Evolutionary conservation across 768 basidiomycete species (phyloP), one percentile per base, ranked within the genome.

Genomic region (Lactarius sanguifluus): DNA sequence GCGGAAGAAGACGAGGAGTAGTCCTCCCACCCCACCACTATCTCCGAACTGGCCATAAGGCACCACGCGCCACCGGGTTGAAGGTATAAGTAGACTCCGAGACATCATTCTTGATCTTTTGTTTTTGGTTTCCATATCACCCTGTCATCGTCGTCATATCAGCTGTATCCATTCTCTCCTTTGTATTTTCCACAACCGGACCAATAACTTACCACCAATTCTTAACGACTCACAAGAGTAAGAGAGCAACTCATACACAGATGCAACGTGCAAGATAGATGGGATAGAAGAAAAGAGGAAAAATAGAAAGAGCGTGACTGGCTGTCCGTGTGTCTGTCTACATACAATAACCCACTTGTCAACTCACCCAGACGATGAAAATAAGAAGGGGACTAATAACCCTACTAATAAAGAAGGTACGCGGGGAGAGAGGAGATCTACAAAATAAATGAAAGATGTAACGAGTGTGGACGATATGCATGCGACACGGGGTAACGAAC

Each of bases 1-100:
- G 66, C 13, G 32, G 66, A 67, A 15, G 66, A 67, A 34, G 66
- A 63, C 13, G 66, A 67, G 1, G 66, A 67, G 41, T 67, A 52
- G 8, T 12, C 0, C 3, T 47, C 45, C 45, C 15, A n/a, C 43
- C 25, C 62, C 56, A 52, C 25, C 13, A 28, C 23, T 13, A 52
- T 52, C 50, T 25, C 50, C 50, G 50, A 52, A 10, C 36, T 38
- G 36, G 36, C 15, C 12, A 41, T n/a, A n/a, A n/a, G 16, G 41
- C 16, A 18, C 47, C 47, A 5, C 50, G 13, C n/a, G n/a, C n/a
- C n/a, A n/a, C n/a, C n/a, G n/a, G n/a, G n/a, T 3, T 5, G 18
- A 23, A 25, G 25, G 13, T 52, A 52, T 56, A 32, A 28, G 18
- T 56, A 56, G 30, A n/a, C 55, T 56, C 55, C 55, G 50, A 25